Percentiles rank a stretch among this genome's conserved stretches.
Evolutionary conservation across 2,329 filamentous ascomycete species (phyloP).

Genomic region (Phialemoniopsis sp.): DNA sequence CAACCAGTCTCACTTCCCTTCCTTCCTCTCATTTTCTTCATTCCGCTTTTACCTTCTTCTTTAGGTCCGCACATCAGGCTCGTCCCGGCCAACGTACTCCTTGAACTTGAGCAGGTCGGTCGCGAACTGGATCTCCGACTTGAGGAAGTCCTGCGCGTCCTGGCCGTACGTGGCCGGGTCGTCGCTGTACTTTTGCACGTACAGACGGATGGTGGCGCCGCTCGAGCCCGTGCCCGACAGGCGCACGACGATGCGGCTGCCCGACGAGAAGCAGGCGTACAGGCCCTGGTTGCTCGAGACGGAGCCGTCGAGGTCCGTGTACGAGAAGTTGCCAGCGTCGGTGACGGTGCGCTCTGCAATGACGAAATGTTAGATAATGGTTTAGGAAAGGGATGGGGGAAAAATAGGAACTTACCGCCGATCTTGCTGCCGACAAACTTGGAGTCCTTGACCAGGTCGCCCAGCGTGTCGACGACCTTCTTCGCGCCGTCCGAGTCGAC

Average conservation of each 20-base stretch:
- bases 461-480: constrained; percentile 81
- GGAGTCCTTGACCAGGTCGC: constrained; percentile 69
- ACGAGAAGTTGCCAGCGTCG: constrained; percentile 93
- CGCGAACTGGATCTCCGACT: constrained; percentile 82
- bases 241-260: constrained; percentile 91
- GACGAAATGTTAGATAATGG: not conserved
- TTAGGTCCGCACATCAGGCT: constrained; percentile 95
- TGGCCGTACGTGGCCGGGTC: constrained; percentile 73
- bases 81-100: constrained; percentile 85
- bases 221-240: constrained; percentile 93
- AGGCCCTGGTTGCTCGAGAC: constrained; percentile 95
- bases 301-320: constrained; percentile 97
- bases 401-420: constrained; percentile 45
- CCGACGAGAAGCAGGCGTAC: constrained; percentile 90
- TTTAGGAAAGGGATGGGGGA: constrained; percentile 11
- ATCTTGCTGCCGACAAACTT: constrained; percentile 80
- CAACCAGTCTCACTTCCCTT: not conserved
- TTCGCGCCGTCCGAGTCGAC: constrained; percentile 87
- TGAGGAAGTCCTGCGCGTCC: constrained; percentile 91
- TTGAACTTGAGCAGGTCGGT: constrained; percentile 86
- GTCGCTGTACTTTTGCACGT: constrained; percentile 91
- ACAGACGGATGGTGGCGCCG: constrained; percentile 92
- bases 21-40: not conserved
- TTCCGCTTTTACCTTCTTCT: not conserved
- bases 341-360: constrained; percentile 67